Percentiles rank a stretch among this genome's conserved stretches.
phyloP scores from a whole-genome alignment of 768 basidiomycete genomes.

The Phanerochaete sordida region DNA sequence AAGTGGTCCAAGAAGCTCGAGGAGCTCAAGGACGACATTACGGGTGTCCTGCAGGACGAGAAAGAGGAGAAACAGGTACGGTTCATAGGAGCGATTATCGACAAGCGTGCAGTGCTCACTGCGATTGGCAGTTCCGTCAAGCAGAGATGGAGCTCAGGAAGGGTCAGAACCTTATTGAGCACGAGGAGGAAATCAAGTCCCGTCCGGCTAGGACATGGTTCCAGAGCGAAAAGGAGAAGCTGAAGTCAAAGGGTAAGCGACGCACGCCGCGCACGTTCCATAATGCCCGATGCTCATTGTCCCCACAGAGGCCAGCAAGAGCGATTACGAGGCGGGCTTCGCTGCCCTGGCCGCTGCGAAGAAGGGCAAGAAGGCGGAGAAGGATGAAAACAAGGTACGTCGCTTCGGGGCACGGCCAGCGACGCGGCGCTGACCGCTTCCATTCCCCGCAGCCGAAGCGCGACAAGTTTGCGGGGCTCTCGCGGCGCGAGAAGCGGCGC shows the following conservation, averaged over 20 bases:
- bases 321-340: slow-evolving; percentile 62
- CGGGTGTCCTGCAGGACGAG: slow-evolving; percentile 83
- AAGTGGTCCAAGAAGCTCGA: slow-evolving; percentile 71
- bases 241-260: slow-evolving; percentile 65
- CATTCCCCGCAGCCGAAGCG: slow-evolving; percentile 55
- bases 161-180: slow-evolving; percentile 93
- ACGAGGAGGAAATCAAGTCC: slow-evolving; percentile 88
- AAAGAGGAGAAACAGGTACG: slow-evolving; percentile 88
- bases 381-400: slow-evolving; percentile 31
- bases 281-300: neutral
- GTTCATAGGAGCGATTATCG: neutral
- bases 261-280: neutral
- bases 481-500: slow-evolving; percentile 83
- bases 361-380: slow-evolving; percentile 37
- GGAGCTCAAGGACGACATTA: slow-evolving; percentile 70
- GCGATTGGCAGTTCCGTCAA: slow-evolving; percentile 59
- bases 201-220: slow-evolving; percentile 99
- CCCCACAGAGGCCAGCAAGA: slow-evolving; percentile 68
- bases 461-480: slow-evolving; percentile 77
- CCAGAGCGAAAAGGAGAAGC: slow-evolving; percentile 83
- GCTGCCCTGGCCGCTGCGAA: slow-evolving; percentile 18
- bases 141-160: slow-evolving; percentile 97
- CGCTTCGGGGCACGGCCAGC: neutral
- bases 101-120: slow-evolving; percentile 7
- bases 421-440: neutral